Base-by-base conservation (phyloP, 345 rosid species). In the Rubroshorea leprosula region DNA sequence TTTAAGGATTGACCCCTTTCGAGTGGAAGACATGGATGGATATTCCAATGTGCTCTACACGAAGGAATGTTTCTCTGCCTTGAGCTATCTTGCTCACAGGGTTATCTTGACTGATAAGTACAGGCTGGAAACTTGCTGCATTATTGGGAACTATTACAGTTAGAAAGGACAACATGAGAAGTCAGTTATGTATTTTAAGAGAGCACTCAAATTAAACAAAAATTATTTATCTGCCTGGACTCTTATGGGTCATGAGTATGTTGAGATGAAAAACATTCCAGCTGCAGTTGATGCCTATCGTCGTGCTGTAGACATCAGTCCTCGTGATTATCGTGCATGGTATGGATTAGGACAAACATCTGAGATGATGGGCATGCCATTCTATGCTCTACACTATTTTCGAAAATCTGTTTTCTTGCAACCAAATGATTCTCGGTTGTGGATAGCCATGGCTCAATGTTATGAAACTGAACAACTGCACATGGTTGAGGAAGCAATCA, bases 361-460 rank as follows among this genome's bases (percentile, higher is more conserved):
- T 70, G 96, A 93, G 77, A 87, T 93, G 97, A 87, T 83, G 85
- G 74, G 85, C 66, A 79, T 90, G 96, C 92, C 96, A 17, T 79
- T 83, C 65, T 89, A 89, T 65, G 97, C 97, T n/a, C 86, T 93
- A 48, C 92, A 89, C 64, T 93, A 93, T 76, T 93, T 93, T 43
- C 82, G 81, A 56, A 93, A 90, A 67, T 85, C 99, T 21, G 85
- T 93, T 22, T 90, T 78, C 77, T 84, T 89, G 72, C 96, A 89
- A 60, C 92, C 97, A 2, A 82, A 68, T 65, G 97, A 93, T 80
- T 83, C 97, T 68, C 81, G 99, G 62, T 55, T 85, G 68, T 93
- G 97, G 99, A 90, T 89, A 58, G 99, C 99, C 4, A 93, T 93
- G 95, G 99, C 92, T 54, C 88, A 89, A 58, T 89, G 97, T 69